Evolutionary conservation across 352 stramenopile species (phyloP).

Genomic region (Phytopythium kandeliae): DNA sequence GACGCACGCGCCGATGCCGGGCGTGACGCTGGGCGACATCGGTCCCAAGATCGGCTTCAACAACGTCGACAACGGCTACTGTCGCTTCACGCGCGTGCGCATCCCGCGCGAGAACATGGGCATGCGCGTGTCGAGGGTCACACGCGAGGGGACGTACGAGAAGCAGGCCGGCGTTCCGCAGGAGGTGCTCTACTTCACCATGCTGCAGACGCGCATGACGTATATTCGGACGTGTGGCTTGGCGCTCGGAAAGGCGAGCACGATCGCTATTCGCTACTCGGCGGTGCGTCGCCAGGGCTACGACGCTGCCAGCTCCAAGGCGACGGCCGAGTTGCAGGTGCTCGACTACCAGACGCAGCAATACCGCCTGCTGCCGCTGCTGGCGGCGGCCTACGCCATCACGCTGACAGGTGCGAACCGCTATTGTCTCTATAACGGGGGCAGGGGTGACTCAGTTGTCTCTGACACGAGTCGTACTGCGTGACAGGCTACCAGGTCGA

Average conservation of each 20-base stretch:
- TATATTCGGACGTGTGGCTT: slow-evolving; percentile 46
- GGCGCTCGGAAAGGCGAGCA: slow-evolving; percentile 83
- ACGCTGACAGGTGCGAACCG: slow-evolving; percentile 46
- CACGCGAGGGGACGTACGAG: slow-evolving; percentile 50
- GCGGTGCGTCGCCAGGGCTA: slow-evolving; percentile 88
- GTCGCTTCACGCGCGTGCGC: slow-evolving; percentile 42
- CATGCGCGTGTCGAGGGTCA: slow-evolving; percentile 54
- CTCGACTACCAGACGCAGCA: slow-evolving; percentile 96
- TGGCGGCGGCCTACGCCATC: slow-evolving; percentile 91
- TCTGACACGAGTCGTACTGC: background rate
- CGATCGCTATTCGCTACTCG: slow-evolving; percentile 94
- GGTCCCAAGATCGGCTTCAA: too few relatives aligned
- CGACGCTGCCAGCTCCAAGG: slow-evolving; percentile 41
- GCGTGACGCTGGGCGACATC: too few relatives aligned
- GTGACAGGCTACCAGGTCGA: slow-evolving; percentile 40
- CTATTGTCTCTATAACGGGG: too few relatives aligned
- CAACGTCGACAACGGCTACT: slow-evolving; percentile 69
- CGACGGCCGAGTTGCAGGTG: slow-evolving; percentile 80
- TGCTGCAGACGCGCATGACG: slow-evolving; percentile 71
- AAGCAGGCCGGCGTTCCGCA: slow-evolving; percentile 43
- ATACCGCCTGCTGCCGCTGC: slow-evolving; percentile 90
- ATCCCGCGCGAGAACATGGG: slow-evolving; percentile 69
- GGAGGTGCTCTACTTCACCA: slow-evolving; percentile 73
- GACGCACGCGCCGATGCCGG: too few relatives aligned
- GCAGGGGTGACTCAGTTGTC: too few relatives aligned